Conservation (phyloP, 768 basidiomycete species). For the Rubroboletus pulcherrimus region DNA sequence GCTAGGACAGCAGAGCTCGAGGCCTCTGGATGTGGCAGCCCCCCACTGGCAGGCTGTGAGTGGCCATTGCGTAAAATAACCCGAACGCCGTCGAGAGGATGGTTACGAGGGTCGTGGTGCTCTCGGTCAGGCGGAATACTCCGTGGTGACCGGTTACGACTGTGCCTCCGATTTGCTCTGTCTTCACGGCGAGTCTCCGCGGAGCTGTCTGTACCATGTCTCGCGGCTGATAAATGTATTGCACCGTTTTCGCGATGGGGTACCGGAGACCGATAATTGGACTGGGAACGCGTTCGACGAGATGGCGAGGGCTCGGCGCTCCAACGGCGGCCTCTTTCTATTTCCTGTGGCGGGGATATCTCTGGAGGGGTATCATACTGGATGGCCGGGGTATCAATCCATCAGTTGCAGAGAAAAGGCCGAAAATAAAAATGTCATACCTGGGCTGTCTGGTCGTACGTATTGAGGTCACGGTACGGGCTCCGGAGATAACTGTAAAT, state of each 20-base stretch:
- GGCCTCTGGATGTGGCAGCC: not conserved
- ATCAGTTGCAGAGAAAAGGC: not conserved
- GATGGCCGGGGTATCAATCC: conserved; percentile 5
- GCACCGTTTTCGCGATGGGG: conserved; percentile 4
- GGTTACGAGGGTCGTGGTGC: not conserved
- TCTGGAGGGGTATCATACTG: conserved; percentile 59
- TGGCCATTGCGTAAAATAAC: not conserved
- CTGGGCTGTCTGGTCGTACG: conserved; percentile 81
- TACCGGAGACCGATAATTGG: conserved; percentile 20
- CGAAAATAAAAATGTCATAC: conserved; percentile 36
- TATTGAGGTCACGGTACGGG: conserved; percentile 78
- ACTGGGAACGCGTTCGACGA: conserved; percentile 25
- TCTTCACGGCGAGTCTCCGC: conserved; percentile 4
- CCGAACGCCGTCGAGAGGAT: not conserved
- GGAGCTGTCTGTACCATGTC: conserved; percentile 1
- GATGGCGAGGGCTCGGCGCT: conserved; percentile 21
- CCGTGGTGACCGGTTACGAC: conserved; percentile 3
- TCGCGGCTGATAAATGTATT: not conserved
- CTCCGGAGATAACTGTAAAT: conserved; percentile 87
- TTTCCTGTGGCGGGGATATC: conserved; percentile 34
- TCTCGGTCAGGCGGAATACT: not conserved
- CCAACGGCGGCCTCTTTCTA: conserved; percentile 27
- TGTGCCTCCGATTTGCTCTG: not conserved
- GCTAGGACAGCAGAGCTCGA: not conserved
- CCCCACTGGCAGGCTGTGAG: not conserved